A percentile compares a stretch with the other conserved stretches of the same genome.
These are phyloP conservation scores for Talaromyces nanjingensis DNA, from an alignment of 495 filamentous ascomycete genomes.

Conservation along the genomic window DNA sequence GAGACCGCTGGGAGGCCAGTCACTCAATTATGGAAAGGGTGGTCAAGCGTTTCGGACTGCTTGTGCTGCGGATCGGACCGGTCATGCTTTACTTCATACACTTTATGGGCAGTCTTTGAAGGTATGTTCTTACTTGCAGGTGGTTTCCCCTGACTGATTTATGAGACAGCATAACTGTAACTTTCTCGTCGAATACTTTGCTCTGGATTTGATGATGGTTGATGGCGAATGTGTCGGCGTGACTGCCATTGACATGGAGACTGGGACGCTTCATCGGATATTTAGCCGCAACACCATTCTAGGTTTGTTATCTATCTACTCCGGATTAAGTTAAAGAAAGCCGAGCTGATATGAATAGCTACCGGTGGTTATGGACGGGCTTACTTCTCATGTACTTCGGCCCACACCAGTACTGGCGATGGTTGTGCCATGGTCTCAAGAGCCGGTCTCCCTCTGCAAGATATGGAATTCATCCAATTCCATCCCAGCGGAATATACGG, in stretches of 20 bases:
- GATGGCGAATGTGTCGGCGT: constrained; percentile 93
- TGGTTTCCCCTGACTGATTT: no score
- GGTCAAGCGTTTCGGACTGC: constrained; percentile 93
- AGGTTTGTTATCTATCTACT: constrained; percentile 19
- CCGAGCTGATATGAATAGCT: constrained; percentile 19
- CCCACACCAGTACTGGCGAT: constrained; percentile 96
- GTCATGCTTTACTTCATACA: constrained; percentile 93
- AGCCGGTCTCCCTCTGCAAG: constrained; percentile 95
- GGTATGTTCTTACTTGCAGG: neutral
- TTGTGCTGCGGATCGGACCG: constrained; percentile 90
- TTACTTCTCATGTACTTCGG: constrained; percentile 96
- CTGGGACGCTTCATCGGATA: constrained; percentile 94
- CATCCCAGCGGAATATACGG: constrained; percentile 99
- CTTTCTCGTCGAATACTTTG: constrained; percentile 99
- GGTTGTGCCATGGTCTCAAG: constrained; percentile 98
- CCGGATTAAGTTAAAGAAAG: neutral
- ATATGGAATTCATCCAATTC: constrained; percentile 99
- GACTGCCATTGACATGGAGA: constrained; percentile 95
- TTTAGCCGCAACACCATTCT: constrained; percentile 91
- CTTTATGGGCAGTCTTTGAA: constrained; percentile 90
- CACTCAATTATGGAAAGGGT: constrained; percentile 88
- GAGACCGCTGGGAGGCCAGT: constrained; percentile 71
- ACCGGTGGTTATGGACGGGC: constrained; percentile 95
- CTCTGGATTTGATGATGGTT: constrained; percentile 92
- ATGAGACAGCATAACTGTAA: constrained; percentile 98